A percentile compares a stretch with the other conserved stretches of the same genome.
phyloP scores from a whole-genome alignment of 352 stramenopile genomes.

The Globisporangium cystogenes region DNA sequence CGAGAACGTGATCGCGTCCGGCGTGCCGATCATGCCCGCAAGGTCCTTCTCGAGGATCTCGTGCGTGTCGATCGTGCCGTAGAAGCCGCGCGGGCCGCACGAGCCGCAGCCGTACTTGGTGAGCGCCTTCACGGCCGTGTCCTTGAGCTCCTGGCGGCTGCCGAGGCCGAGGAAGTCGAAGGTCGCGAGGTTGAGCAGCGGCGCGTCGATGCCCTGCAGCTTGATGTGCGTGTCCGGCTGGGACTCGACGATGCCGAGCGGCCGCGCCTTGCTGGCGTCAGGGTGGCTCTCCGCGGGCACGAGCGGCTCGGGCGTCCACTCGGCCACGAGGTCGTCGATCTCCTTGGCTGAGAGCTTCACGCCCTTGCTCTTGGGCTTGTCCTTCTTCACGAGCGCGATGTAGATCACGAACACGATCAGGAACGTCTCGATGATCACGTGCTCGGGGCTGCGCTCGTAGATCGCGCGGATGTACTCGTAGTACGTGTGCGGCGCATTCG shows the following conservation, averaged over 20 bases:
- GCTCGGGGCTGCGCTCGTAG: slow-evolving; percentile 85
- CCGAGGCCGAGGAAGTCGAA: slow-evolving; percentile 96
- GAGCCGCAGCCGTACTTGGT: slow-evolving; percentile 96
- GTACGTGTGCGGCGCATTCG: slow-evolving; percentile 62
- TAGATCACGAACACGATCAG: slow-evolving; percentile 96
- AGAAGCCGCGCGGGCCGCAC: slow-evolving; percentile 98
- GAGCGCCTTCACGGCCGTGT: slow-evolving; percentile 86
- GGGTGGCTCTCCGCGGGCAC: slow-evolving; percentile 44
- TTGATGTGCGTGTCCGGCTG: slow-evolving; percentile 78
- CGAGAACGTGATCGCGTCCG: slow-evolving; percentile 96
- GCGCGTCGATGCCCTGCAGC: slow-evolving; percentile 54
- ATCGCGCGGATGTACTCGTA: slow-evolving; percentile 78
- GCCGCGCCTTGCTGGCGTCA: slow-evolving; percentile 30
- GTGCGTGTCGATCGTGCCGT: slow-evolving; percentile 95
- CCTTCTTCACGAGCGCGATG: slow-evolving; percentile 88
- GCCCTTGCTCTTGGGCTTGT: slow-evolving; percentile 48
- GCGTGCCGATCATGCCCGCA: slow-evolving; percentile 88
- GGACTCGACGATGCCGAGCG: slow-evolving; percentile 75
- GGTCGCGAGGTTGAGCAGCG: slow-evolving; percentile 94
- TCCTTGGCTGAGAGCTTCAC: slow-evolving; percentile 80
- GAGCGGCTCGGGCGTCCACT: slow-evolving; percentile 87
- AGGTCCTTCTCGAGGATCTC: slow-evolving; percentile 91
- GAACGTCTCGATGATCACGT: slow-evolving; percentile 97
- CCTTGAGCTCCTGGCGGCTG: slow-evolving; percentile 79
- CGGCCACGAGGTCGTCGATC: slow-evolving; percentile 88